Conservation (phyloP, 164 flowering plant species). For the Aristolochia contorta region DNA sequence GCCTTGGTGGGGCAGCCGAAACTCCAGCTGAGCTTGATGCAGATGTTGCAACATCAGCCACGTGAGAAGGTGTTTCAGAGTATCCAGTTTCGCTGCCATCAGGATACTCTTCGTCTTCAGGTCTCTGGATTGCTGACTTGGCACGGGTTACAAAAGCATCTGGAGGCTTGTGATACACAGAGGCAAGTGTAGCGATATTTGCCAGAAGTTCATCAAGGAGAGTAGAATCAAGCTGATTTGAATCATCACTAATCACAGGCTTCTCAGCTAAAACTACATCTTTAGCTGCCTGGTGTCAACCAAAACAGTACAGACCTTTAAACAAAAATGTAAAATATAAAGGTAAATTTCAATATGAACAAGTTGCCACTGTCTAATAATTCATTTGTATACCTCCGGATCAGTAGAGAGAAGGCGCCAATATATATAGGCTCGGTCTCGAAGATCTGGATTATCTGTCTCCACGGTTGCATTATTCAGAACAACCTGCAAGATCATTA, state of each 20-base stretch:
- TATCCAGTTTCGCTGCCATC: slow-evolving; percentile 71
- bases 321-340: too few relatives aligned
- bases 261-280: slow-evolving; percentile 99
- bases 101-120: slow-evolving; percentile 90
- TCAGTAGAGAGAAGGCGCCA: slow-evolving; percentile 99
- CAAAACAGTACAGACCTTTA: slow-evolving; percentile 13
- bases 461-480: slow-evolving; percentile 99
- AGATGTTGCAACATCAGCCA: slow-evolving; percentile 44
- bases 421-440: slow-evolving; percentile 98
- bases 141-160: slow-evolving; percentile 92
- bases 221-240: slow-evolving; percentile 84
- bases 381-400: slow-evolving; percentile 66
- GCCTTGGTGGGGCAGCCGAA: slow-evolving; percentile 29
- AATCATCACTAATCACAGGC: slow-evolving; percentile 96
- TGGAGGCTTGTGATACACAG: slow-evolving; percentile 97
- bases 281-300: slow-evolving; percentile 73
- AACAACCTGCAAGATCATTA: slow-evolving; percentile 51
- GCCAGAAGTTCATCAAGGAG: slow-evolving; percentile 97
- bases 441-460: slow-evolving; percentile 95
- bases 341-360: too few relatives aligned
- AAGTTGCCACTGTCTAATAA: neutral
- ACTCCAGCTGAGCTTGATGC: slow-evolving; percentile 36
- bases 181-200: slow-evolving; percentile 90
- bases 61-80: slow-evolving; percentile 63
- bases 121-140: slow-evolving; percentile 58